Conservation (phyloP, 805 yeast genomes). For the Vanderwaltozyma polyspora region DNA sequence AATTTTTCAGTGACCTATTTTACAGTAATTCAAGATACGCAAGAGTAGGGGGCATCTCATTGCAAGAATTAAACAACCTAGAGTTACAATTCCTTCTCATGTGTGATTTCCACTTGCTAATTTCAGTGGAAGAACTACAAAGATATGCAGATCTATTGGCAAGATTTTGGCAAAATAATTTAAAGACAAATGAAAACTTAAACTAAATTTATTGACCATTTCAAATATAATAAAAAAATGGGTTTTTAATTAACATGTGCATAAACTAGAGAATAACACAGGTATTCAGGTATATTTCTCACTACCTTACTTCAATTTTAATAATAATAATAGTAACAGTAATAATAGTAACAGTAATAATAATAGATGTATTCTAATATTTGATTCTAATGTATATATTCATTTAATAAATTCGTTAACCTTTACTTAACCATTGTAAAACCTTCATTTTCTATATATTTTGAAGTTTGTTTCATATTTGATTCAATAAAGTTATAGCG, state of each 20-base stretch:
- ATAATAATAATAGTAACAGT: neutral
- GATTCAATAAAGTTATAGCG: no score
- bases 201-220: no score
- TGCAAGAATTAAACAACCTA: conserved; percentile 83
- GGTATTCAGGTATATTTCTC: no score
- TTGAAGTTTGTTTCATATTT: no score
- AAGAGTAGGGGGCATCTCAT: conserved; percentile 88
- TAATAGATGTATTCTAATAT: neutral
- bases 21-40: conserved; percentile 92
- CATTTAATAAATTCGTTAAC: no score
- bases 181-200: neutral
- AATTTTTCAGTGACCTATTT: conserved; percentile 88
- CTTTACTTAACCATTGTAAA: no score
- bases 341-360: neutral
- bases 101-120: conserved; percentile 77
- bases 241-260: no score
- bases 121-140: conserved; percentile 82
- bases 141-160: conserved; percentile 77
- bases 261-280: no score
- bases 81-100: conserved; percentile 81
- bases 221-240: no score
- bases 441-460: no score
- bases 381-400: neutral
- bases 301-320: no score
- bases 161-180: conserved; percentile 56